phyloP scores from a whole-genome alignment of 257 asterid genomes.

The Osmanthus fragrans region DNA sequence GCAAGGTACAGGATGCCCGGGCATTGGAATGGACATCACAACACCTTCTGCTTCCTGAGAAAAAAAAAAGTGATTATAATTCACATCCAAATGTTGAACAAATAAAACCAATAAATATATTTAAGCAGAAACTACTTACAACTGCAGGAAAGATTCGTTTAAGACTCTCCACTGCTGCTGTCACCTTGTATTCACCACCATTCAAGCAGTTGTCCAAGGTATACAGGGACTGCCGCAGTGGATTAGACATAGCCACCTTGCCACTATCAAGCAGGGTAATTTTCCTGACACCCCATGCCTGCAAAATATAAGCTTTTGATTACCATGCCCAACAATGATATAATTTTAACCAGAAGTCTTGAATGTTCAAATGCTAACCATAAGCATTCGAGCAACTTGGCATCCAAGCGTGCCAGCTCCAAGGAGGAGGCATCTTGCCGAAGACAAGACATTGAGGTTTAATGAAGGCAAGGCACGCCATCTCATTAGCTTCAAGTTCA shows the following conservation, averaged over 20 bases:
- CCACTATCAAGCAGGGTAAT: slow-evolving; percentile 89
- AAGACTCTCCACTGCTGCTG: slow-evolving; percentile 81
- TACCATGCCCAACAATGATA: neutral
- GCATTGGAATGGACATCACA: slow-evolving; percentile 96
- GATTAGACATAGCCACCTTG: slow-evolving; percentile 93
- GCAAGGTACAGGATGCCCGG: slow-evolving; percentile 79
- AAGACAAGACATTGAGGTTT: slow-evolving; percentile 61
- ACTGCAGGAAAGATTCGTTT: slow-evolving; percentile 84
- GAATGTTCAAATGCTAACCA: slow-evolving; percentile 60
- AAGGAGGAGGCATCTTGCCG: slow-evolving; percentile 76
- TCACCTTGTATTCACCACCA: slow-evolving; percentile 90
- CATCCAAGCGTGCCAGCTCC: slow-evolving; percentile 99
- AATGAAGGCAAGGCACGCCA: slow-evolving; percentile 95
- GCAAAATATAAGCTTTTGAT: slow-evolving; percentile 12
- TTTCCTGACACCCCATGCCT: slow-evolving; percentile 98
- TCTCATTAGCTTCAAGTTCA: slow-evolving; percentile 93
- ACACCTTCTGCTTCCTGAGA: slow-evolving; percentile 78
- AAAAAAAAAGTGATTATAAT: neutral
- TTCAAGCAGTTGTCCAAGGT: slow-evolving; percentile 81
- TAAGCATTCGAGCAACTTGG: slow-evolving; percentile 96
- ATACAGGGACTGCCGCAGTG: slow-evolving; percentile 88
- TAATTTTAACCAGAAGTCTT: slow-evolving; percentile 9
- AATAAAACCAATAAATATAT: slow-evolving; percentile 14
- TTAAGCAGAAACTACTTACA: slow-evolving; percentile 36
- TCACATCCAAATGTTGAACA: slow-evolving; percentile 17